Conservation (phyloP, 768 basidiomycete species). For the Dentipellis sp. region DNA sequence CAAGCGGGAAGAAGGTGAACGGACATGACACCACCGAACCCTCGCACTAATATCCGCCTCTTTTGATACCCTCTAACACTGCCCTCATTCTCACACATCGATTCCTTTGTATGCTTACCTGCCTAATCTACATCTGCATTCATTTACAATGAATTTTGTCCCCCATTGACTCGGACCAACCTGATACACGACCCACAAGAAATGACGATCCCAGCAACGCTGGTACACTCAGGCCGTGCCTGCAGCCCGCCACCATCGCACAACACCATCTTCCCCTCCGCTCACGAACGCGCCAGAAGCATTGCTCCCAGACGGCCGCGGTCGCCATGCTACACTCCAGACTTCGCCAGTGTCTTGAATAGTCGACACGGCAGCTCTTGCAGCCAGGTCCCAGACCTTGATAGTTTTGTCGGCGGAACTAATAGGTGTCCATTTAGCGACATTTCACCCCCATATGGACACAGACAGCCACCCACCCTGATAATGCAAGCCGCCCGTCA, state of each 20-base stretch:
- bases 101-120: no score
- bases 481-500: constrained; percentile 69
- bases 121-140: background rate
- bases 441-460: background rate
- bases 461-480: constrained; percentile 46
- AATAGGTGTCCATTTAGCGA: constrained; percentile 1
- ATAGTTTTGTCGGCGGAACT: constrained; percentile 82
- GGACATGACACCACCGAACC: constrained; percentile 13
- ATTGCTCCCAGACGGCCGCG: constrained; percentile 39
- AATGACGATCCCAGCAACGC: background rate
- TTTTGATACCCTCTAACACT: no score
- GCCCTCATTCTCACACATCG: no score
- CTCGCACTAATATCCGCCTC: no score
- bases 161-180: background rate
- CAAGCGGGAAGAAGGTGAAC: constrained; percentile 42
- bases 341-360: constrained; percentile 74
- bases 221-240: constrained; percentile 29
- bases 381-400: constrained; percentile 79
- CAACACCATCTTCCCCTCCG: constrained; percentile 66
- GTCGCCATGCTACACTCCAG: constrained; percentile 79
- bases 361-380: constrained; percentile 67
- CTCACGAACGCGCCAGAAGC: constrained; percentile 61
- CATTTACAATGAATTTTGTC: background rate
- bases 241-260: constrained; percentile 73
- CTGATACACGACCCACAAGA: no score